Conservation (phyloP, 345 rosid genomes). For the Erysimum cheiranthoides region DNA sequence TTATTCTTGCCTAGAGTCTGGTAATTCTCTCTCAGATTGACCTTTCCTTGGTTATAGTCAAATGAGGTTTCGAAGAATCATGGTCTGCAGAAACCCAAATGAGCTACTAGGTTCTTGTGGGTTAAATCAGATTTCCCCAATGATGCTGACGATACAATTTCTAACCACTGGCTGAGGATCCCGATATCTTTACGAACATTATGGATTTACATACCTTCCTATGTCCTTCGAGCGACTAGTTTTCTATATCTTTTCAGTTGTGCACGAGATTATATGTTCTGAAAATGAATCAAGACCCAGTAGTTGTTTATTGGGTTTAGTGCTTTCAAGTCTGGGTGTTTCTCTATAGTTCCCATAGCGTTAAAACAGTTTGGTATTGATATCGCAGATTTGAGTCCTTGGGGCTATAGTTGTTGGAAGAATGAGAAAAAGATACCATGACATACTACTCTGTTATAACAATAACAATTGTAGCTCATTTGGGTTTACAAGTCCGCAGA, state of each 20-base stretch:
- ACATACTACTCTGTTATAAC: conserved; percentile 12
- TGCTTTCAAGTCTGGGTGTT: conserved; percentile 10
- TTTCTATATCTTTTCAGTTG: not conserved
- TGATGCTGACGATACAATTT: not conserved
- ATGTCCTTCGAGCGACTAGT: not conserved
- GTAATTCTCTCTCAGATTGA: conserved; percentile 45
- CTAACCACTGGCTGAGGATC: not conserved
- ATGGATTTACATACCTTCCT: not conserved
- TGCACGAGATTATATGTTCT: not conserved
- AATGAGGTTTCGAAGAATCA: not conserved
- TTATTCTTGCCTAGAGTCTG: conserved; percentile 64
- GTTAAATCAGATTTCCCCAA: conserved; percentile 4
- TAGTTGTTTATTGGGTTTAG: not conserved
- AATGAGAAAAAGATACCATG: not conserved
- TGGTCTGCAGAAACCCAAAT: conserved; percentile 51
- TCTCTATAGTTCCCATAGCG: not conserved
- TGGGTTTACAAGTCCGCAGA: conserved; percentile 52
- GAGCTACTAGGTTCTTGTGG: conserved; percentile 32
- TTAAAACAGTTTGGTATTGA: not conserved
- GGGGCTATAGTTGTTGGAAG: conserved; percentile 14
- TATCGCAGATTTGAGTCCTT: conserved; percentile 9
- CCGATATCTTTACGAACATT: not conserved
- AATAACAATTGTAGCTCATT: conserved; percentile 31
- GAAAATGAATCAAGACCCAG: too few relatives aligned
- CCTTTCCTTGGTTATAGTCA: conserved; percentile 1